These are phyloP conservation scores for Globisporangium radiosum DNA, from an alignment of 352 stramenopile genomes.

Conservation along the genomic window DNA sequence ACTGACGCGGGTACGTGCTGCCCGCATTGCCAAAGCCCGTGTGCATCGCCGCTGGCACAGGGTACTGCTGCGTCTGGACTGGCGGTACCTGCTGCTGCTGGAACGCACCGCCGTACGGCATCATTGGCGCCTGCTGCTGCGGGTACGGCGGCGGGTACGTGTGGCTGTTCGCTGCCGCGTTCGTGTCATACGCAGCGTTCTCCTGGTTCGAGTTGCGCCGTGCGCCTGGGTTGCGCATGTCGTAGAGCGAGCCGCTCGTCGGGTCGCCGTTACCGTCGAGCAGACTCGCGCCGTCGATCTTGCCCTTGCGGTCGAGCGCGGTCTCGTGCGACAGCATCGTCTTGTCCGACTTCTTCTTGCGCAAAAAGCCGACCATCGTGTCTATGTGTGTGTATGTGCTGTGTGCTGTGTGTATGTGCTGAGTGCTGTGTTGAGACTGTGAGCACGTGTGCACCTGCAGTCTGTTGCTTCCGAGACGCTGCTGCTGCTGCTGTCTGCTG, in stretches of 20 bases:
- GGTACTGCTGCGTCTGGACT: constrained; percentile 4
- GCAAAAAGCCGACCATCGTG: constrained; percentile 70
- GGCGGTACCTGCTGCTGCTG: constrained; percentile 6
- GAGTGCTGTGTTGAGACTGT: neutral
- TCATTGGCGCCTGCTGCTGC: constrained; percentile 19
- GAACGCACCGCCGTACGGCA: constrained; percentile 20
- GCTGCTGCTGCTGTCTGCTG: neutral
- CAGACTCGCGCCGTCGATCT: constrained; percentile 76
- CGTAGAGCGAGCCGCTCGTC: constrained; percentile 63
- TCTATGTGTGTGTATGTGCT: constrained; percentile 5
- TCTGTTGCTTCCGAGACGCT: neutral
- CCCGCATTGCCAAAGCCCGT: constrained; percentile 20
- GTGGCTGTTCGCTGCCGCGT: constrained; percentile 19
- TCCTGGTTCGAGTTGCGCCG: constrained; percentile 64
- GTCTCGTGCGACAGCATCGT: constrained; percentile 58
- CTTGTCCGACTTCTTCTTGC: constrained; percentile 84
- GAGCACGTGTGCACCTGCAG: neutral
- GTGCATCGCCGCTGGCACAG: constrained; percentile 14
- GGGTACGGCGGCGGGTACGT: constrained; percentile 55
- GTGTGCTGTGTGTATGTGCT: constrained; percentile 1
- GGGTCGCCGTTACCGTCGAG: constrained; percentile 78
- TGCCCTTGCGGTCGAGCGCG: constrained; percentile 78
- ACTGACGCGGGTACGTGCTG: constrained; percentile 39
- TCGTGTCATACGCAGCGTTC: constrained; percentile 18
- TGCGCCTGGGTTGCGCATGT: constrained; percentile 25